Evolutionary conservation across 345 rosid genomes (phyloP).

Genomic region (Turnera subulata): DNA sequence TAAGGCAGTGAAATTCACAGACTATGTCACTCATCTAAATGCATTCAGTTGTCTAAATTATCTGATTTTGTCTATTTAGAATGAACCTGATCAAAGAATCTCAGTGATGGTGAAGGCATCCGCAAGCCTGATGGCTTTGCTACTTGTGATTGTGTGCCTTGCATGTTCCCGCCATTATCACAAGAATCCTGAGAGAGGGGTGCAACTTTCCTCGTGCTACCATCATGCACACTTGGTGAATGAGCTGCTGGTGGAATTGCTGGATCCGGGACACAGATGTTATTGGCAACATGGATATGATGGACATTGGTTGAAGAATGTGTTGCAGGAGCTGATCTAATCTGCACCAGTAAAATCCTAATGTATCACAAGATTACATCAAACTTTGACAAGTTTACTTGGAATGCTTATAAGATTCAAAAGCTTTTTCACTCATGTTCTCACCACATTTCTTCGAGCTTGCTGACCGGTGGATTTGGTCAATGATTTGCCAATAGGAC

Average conservation of each 20-base stretch:
- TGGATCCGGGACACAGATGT: constrained; percentile 28
- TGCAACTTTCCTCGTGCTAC: constrained; percentile 21
- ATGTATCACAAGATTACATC: no score
- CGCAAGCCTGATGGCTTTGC: constrained; percentile 82
- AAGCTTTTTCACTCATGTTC: constrained; percentile 22
- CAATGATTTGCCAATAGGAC: constrained; percentile 33
- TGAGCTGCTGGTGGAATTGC: constrained; percentile 25
- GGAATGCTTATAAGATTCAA: no score
- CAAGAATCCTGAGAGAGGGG: constrained; percentile 33
- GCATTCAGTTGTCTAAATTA: neutral
- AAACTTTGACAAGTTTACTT: no score
- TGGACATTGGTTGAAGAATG: constrained; percentile 34
- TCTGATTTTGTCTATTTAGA: neutral
- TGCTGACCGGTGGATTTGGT: constrained; percentile 43
- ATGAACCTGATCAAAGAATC: constrained; percentile 75
- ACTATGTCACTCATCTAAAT: neutral
- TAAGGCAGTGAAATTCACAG: constrained; percentile 1
- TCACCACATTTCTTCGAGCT: constrained; percentile 58
- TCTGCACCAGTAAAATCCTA: constrained; percentile 25
- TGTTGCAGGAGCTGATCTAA: constrained; percentile 26
- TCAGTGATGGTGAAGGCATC: constrained; percentile 83
- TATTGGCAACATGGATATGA: constrained; percentile 25
- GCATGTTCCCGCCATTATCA: constrained; percentile 22
- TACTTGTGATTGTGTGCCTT: constrained; percentile 26
- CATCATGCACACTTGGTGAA: constrained; percentile 25